Base-by-base conservation (phyloP, 2,329 filamentous ascomycete species). In the Eutypa lata region DNA sequence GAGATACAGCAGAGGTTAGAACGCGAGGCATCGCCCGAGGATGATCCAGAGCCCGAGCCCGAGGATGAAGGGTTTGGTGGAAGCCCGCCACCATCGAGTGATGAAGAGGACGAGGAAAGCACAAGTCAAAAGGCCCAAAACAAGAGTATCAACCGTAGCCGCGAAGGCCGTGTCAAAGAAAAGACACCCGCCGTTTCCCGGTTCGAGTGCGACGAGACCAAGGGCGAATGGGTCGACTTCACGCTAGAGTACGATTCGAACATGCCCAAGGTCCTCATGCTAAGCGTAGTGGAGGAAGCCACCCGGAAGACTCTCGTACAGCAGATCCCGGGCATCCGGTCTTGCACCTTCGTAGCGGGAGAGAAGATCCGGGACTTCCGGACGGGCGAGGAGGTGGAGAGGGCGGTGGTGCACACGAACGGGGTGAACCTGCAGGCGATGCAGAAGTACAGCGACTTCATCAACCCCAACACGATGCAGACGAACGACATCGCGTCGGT, bases 401-500 rank as follows among this genome's bases (percentile, higher is more conserved):
- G 82, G 51, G 69, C 79, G 2, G 78, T 86, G 43, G 83, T 97
- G 51, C 82, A 91, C 62, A 93, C 91, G 1, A 83, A 88, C 24
- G 94, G 94, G 54, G 88, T 92, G 62, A 99, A 97, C 71, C 78
- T 99, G 42, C 79, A 83, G 58, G 92, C 92, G 24, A 96, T 99
- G 88, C 91, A 94, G 68, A 86, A 89, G 55, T 94, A 91, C 70
- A 83, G 88, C 63, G 84, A 94, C 65, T 86, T 89, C 68, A 89
- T 97, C 74, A 86, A 97, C 71, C 89, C 91, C 1, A 86, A 96
- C 74, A 83, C 81, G 51, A 87, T 96, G 65, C 86, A 89, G 71
- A 97, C 93, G 59, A 99, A 99, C 76, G 93, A 96, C 63, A 92
- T 97, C 59, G 87, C 87, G 35, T 84, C 91, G 37, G 89, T 97